Evolutionary conservation across 2,329 filamentous ascomycete genomes (phyloP), one percentile per base, ranked within the genome.

Genomic region (Graphiopsis chlorocephala): DNA sequence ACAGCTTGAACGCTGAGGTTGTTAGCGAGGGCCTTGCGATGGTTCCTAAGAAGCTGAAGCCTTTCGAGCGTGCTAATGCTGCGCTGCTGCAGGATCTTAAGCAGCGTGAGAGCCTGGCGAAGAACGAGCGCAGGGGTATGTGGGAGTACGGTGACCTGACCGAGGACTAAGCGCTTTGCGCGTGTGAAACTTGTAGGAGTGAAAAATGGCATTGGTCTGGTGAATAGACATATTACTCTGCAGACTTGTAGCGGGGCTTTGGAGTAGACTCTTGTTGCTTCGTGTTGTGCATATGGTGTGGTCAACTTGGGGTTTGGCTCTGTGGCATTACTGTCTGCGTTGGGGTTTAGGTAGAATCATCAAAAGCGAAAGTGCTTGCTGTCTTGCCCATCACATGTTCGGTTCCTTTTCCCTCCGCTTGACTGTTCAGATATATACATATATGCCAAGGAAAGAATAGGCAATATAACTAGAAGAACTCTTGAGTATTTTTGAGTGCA

Each of bases 111-210:
- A 83, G 85, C 38, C 84, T 89, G 77, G 94, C 94, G 4, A 97
- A 96, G 85, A 82, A 86, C 63, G 88, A 88, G 64, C 87, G 93
- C 68, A 83, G 88, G 70, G 95, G 95, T 50, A 95, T 97, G 86
- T 99, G 94, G 93, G 95, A 99, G 85, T 99, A 98, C 79, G 95
- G 95, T 71, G 95, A 98, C 77, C 84, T 97, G 74, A 96, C 92
- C 15, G 93, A 97, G 81, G 92, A 96, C 64, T 77, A 73, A 61
- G 62, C 20, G 31, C 20, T 11, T n/a, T n/a, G 35, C 35, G 17
- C 4, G 35, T 45, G 4, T 10, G 3, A 8, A 4, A 10, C n/a
- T 11, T 8, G 12, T 7, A 45, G 17, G 2, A 20, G 8, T 11
- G 38, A 45, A 2, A 4, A 4, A n/a, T 20, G 38, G n/a, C 12